These are phyloP conservation scores for Paramyrothecium roridum DNA, from an alignment of 2,329 filamentous ascomycete genomes.

Conservation along the genomic window DNA sequence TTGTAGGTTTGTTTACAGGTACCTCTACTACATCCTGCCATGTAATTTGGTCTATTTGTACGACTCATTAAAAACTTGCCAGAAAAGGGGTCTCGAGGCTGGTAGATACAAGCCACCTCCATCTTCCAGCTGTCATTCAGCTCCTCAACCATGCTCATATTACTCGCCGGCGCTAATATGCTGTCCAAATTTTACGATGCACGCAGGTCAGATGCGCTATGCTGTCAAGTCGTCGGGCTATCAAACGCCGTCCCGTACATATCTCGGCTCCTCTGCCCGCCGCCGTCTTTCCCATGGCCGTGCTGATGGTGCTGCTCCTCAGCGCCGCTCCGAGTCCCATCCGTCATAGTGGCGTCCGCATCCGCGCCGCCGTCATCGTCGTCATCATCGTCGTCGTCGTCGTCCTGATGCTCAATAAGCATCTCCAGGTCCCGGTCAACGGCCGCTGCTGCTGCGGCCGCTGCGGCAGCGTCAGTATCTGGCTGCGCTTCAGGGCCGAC, in stretches of 20 bases:
- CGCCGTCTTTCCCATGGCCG: background rate
- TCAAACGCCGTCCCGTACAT: conserved; percentile 27
- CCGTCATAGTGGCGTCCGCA: conserved; percentile 7
- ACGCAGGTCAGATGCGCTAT: background rate
- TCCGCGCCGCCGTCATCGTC: conserved; percentile 9
- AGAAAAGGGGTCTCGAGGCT: no score
- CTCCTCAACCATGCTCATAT: no score
- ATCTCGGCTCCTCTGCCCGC: conserved; percentile 16
- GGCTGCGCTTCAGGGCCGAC: conserved; percentile 21
- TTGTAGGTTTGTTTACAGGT: no score
- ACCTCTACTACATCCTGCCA: no score
- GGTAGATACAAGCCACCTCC: no score
- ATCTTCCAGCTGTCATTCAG: no score
- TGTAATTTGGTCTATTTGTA: no score
- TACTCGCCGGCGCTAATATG: no score
- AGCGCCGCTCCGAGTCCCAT: conserved; percentile 10
- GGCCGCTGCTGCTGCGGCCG: conserved; percentile 24
- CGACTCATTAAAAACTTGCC: no score
- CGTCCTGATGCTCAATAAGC: conserved; percentile 45
- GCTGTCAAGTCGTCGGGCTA: conserved; percentile 9
- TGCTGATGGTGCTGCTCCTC: conserved; percentile 2
- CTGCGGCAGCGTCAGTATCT: conserved; percentile 16
- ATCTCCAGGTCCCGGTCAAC: conserved; percentile 50
- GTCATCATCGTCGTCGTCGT: conserved; percentile 33
- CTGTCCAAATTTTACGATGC: background rate